phyloP scores from a whole-genome alignment of 1,139 yeast genomes.

The Saccharomycopsis hybrid region DNA sequence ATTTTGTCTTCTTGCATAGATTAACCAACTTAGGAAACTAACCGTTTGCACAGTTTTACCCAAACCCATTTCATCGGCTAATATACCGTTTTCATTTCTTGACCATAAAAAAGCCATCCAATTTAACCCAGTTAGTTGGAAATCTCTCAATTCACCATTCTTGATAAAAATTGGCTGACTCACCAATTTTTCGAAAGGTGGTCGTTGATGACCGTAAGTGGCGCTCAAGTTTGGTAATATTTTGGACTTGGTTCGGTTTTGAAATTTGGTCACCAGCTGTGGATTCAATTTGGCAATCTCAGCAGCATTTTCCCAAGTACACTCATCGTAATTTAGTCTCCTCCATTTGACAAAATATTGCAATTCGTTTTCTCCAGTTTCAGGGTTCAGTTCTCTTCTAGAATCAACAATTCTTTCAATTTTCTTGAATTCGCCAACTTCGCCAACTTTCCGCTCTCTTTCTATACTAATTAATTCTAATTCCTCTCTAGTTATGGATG shows the following conservation, averaged over 20 bases:
- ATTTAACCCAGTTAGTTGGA: conserved; percentile 94
- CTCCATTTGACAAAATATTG: conserved; percentile 92
- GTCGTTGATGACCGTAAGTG: conserved; percentile 69
- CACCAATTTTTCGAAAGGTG: conserved; percentile 79
- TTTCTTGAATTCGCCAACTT: conserved; percentile 72
- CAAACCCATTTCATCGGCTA: conserved; percentile 99
- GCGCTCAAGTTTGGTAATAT: conserved; percentile 80
- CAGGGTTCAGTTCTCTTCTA: conserved; percentile 57
- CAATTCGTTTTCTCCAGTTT: conserved; percentile 58
- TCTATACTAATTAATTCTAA: conserved; percentile 91
- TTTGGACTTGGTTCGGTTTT: conserved; percentile 73
- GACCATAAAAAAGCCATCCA: conserved; percentile 99
- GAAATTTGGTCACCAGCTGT: conserved; percentile 74
- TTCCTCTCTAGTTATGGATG: conserved; percentile 80
- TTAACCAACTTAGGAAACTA: conserved; percentile 87
- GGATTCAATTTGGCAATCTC: conserved; percentile 83
- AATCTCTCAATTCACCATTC: conserved; percentile 89
- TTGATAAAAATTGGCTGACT: conserved; percentile 87
- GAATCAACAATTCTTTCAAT: conserved; percentile 90
- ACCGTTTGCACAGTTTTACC: conserved; percentile 99
- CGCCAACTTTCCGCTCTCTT: conserved; percentile 76
- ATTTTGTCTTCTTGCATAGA: conserved; percentile 89
- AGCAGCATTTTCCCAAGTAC: conserved; percentile 95
- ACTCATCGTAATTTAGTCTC: conserved; percentile 86
- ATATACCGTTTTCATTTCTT: conserved; percentile 91